Evolutionary conservation across 2,329 filamentous ascomycete species (phyloP).

Genomic region (Nannizziopsis barbatae): DNA sequence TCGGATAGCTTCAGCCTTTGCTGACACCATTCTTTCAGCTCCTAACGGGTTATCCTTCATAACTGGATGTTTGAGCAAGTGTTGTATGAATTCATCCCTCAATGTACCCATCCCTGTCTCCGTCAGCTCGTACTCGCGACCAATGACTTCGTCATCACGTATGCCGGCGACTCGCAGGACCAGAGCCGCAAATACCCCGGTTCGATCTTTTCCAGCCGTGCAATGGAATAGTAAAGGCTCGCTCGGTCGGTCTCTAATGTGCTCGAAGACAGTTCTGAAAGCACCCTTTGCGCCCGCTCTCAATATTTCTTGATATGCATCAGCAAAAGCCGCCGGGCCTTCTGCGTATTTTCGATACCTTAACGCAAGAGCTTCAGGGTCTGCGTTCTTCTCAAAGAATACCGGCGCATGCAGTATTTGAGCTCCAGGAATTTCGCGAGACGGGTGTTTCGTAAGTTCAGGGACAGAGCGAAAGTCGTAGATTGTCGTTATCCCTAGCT

Average conservation of each 20-base stretch:
- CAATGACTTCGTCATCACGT: constrained; percentile 46
- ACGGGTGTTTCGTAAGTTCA: constrained; percentile 31
- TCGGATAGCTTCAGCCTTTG: constrained; percentile 42
- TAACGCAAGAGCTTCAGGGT: constrained; percentile 51
- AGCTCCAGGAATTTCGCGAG: constrained; percentile 42
- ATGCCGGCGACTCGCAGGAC: constrained; percentile 55
- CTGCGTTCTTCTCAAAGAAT: constrained; percentile 53
- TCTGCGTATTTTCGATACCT: constrained; percentile 50
- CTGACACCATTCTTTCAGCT: constrained; percentile 35
- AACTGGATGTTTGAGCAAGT: constrained; percentile 39
- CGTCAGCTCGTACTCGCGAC: constrained; percentile 19
- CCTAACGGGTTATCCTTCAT: constrained; percentile 38
- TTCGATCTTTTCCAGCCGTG: constrained; percentile 67
- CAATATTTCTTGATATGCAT: constrained; percentile 56
- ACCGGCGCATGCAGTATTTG: constrained; percentile 52
- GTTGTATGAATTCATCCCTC: constrained; percentile 41
- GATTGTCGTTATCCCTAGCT: constrained; percentile 51
- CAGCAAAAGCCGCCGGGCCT: constrained; percentile 53
- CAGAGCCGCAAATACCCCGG: constrained; percentile 57
- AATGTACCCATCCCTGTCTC: constrained; percentile 33
- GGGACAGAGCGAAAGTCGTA: constrained; percentile 56
- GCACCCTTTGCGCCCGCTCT: constrained; percentile 49
- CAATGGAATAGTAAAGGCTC: constrained; percentile 57
- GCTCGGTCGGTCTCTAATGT: constrained; percentile 40
- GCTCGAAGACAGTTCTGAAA: constrained; percentile 49